phyloP scores from a whole-genome alignment of 345 rosid species.

The Bruguiera gymnorhiza region DNA sequence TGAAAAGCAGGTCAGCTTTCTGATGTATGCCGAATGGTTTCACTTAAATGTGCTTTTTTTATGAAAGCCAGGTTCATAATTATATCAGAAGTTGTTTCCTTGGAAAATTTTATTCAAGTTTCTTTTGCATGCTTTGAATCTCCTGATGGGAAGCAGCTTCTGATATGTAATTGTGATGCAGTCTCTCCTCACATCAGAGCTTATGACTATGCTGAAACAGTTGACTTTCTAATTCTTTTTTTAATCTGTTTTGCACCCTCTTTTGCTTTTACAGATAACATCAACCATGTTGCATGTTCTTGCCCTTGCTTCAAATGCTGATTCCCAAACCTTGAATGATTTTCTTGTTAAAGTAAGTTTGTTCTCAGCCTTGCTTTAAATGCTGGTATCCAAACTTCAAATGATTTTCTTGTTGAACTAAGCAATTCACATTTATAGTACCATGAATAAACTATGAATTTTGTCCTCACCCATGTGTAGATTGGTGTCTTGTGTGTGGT shows the following conservation, averaged over 20 bases:
- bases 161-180: not conserved
- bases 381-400: too few relatives aligned
- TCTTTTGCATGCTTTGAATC: not conserved
- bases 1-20: constrained; percentile 67
- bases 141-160: not conserved
- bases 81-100: not conserved
- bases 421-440: too few relatives aligned
- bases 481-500: not conserved
- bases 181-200: not conserved
- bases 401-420: too few relatives aligned
- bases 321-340: constrained; percentile 58
- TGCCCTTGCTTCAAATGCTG: constrained; percentile 54
- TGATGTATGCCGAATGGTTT: not conserved
- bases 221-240: not conserved
- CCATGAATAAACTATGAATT: not conserved
- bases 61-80: too few relatives aligned
- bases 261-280: constrained; percentile 52
- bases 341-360: constrained; percentile 69
- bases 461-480: not conserved
- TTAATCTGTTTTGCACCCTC: not conserved
- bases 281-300: constrained; percentile 80
- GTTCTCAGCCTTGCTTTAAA: too few relatives aligned
- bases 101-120: not conserved
- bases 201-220: not conserved
- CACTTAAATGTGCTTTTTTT: not conserved